These are phyloP conservation scores for Cladosporium velox DNA, from an alignment of 2,329 filamentous ascomycete genomes.

Conservation along the genomic window DNA sequence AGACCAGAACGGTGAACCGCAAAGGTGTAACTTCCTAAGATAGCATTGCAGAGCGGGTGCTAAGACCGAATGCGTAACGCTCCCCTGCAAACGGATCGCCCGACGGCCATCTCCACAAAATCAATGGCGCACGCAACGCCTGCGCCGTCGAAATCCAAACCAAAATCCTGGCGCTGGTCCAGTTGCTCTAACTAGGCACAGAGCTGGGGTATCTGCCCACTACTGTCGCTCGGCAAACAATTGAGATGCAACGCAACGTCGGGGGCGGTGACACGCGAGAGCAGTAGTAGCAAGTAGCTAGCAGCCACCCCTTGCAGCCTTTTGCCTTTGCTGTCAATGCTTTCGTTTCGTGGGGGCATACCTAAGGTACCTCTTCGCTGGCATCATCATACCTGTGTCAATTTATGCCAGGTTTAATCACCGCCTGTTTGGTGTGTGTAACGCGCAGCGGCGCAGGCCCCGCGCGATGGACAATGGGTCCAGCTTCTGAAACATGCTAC, in stretches of 20 bases:
- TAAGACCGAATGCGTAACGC: slow-evolving; percentile 10
- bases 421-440: slow-evolving; percentile 17
- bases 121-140: slow-evolving; percentile 17
- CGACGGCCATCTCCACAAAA: slow-evolving; percentile 18
- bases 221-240: slow-evolving; percentile 15
- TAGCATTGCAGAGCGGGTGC: slow-evolving; percentile 2
- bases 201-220: slow-evolving; percentile 10
- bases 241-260: not conserved
- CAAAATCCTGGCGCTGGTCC: slow-evolving; percentile 13
- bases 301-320: slow-evolving; percentile 22
- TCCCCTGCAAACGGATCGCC: slow-evolving; percentile 14
- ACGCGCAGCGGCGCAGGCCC: slow-evolving; percentile 9
- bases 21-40: slow-evolving; percentile 19
- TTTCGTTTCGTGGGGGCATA: not conserved
- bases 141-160: slow-evolving; percentile 10
- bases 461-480: slow-evolving; percentile 5
- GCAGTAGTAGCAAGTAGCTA: not conserved
- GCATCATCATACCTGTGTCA: not conserved
- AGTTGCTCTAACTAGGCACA: not conserved
- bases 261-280: slow-evolving; percentile 11
- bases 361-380: slow-evolving; percentile 3
- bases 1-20: not conserved
- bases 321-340: not conserved
- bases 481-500: slow-evolving; percentile 13
- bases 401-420: slow-evolving; percentile 7